Base-by-base conservation (phyloP, 495 filamentous ascomycete species). In the Neurospora hispaniola region DNA sequence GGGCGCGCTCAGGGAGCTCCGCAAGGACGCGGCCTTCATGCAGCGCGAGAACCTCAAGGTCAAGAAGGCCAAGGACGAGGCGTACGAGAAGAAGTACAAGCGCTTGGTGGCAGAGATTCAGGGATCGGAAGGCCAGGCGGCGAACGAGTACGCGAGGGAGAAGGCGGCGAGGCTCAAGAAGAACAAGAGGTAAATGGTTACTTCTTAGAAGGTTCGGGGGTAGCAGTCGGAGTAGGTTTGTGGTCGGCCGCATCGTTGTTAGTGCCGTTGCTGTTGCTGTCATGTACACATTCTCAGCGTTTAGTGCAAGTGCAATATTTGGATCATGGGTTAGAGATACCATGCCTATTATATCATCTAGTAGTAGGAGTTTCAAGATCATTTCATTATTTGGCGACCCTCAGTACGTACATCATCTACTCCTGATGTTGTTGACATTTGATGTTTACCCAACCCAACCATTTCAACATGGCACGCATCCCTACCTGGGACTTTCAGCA, bases 1-100 rank as follows among this genome's bases (percentile, higher is more conserved):
- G 88, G 96, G 94, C 14, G 96, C 96, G 31, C 87, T 98, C 85
- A 88, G 96, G 74, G 96, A 98, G 82, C 84, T 99, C 78, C 87
- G 96, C 78, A 98, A 97, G 86, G 96, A 98, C 79, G 92, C 92
- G 62, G 91, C 89, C 78, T 98, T 98, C 79, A 88, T 98, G 81
- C 93, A 93, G 42, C 86, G 94, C 75, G 94, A 98, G 87, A 90
- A 91, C 80, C 83, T 99, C 79, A 86, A 87, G 80, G 88, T 96
- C 84, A 97, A 98, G 90, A 97, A 93, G 87, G 93, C 92, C 83
- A 89, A 86, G 83, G 95, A 97, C 83, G 86, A 83, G 69, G 93
- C 90, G 75, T 97, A 98, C 87, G 94, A 98, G 84, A 89, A 90
- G 85, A 98, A 98, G 89, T 96, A 94, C 85, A 92, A 91, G 87